Conservation (phyloP, 2,329 filamentous ascomycete genomes). For the Calonectria naviculata region DNA sequence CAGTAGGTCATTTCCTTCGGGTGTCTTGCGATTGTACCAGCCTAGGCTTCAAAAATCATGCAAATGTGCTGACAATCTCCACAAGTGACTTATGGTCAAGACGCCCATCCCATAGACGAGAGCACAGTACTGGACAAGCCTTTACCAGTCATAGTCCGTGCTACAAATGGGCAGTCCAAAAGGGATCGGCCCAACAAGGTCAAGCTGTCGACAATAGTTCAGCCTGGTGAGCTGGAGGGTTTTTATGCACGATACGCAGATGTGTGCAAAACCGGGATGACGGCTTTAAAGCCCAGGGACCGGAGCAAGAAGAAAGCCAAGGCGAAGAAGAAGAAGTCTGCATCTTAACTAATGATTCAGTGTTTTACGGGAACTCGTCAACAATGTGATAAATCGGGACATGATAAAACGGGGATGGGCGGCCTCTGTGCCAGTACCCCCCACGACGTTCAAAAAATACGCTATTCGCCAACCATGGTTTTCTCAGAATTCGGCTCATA, state of each 20-base stretch:
- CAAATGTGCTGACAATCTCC: constrained; percentile 15
- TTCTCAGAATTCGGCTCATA: no score
- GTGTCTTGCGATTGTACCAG: neutral
- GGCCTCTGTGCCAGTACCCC: constrained; percentile 6
- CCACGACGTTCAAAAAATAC: neutral
- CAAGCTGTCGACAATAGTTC: constrained; percentile 87
- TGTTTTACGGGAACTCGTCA: neutral
- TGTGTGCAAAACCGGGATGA: constrained; percentile 90
- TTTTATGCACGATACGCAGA: constrained; percentile 93
- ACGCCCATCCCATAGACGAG: constrained; percentile 55
- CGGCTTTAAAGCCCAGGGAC: constrained; percentile 90
- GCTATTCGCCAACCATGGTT: neutral
- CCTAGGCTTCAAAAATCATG: neutral
- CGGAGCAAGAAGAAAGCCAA: constrained; percentile 87
- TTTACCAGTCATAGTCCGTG: constrained; percentile 82
- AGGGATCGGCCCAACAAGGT: constrained; percentile 67
- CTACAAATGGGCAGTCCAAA: constrained; percentile 81
- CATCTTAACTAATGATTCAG: constrained; percentile 20
- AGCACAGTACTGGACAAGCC: constrained; percentile 71
- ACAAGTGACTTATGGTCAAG: constrained; percentile 57
- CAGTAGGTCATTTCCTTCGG: constrained; percentile 57
- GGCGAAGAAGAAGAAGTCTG: constrained; percentile 75
- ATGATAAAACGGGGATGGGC: neutral
- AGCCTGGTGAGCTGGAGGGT: constrained; percentile 77
- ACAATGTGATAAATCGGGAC: neutral